Conservation (phyloP, 2,329 filamentous ascomycete species). For the Colletotrichum sp. region DNA sequence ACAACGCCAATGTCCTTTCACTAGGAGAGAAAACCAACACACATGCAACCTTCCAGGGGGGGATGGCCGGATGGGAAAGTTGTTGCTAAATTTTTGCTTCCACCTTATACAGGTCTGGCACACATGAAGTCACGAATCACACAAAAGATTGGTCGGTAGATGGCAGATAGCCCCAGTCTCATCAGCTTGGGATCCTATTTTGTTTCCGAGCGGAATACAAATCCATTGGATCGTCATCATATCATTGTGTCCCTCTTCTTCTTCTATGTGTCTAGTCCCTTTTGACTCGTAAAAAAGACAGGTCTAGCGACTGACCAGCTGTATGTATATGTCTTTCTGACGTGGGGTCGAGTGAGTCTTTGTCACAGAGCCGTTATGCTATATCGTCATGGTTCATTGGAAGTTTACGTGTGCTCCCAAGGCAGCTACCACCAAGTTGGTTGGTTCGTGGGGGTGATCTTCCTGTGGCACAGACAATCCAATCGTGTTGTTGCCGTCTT, state of each 20-base stretch:
- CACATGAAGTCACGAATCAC: slow-evolving; percentile 9
- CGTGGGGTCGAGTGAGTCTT: neutral
- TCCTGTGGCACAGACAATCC: neutral
- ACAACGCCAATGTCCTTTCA: neutral
- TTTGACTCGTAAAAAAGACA: neutral
- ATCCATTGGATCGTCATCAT: neutral
- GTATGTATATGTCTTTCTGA: neutral
- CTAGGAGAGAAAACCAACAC: neutral
- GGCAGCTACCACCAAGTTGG: neutral
- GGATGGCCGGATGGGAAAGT: neutral
- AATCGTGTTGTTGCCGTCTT: neutral
- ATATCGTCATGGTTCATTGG: neutral
- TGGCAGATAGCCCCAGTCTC: neutral
- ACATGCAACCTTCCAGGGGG: neutral
- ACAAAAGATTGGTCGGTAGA: slow-evolving; percentile 4
- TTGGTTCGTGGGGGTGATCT: neutral
- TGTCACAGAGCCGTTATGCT: neutral
- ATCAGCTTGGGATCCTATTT: neutral
- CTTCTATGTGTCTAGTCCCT: neutral
- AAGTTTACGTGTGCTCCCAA: neutral
- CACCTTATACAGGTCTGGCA: neutral
- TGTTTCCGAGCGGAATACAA: neutral
- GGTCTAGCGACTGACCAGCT: neutral
- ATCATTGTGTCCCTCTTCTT: neutral
- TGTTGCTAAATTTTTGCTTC: neutral